A percentile compares a stretch with the other conserved stretches of the same genome.
Evolutionary conservation across 257 asterid genomes (phyloP).

Genomic region (Eucommia ulmoides): DNA sequence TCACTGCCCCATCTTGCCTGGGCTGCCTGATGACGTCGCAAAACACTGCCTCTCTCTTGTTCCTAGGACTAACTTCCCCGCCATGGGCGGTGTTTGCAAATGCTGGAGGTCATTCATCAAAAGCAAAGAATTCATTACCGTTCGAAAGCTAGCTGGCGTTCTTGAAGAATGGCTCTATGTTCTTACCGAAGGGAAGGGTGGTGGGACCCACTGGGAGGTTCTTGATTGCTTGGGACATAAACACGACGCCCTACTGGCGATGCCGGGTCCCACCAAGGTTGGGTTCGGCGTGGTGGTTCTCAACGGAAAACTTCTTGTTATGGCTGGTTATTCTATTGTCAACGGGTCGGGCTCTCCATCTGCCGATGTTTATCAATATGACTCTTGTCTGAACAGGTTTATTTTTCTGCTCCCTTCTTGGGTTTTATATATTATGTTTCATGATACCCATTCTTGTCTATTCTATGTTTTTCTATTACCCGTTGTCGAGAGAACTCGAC

Average conservation of each 20-base stretch:
- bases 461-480: no score
- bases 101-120: conserved; percentile 61
- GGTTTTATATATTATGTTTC: no score
- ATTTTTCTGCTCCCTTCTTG: neutral
- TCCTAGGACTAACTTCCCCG: conserved; percentile 55
- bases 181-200: conserved; percentile 54
- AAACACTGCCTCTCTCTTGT: conserved; percentile 75
- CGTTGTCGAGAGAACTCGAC: no score
- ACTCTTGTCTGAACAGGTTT: conserved; percentile 79
- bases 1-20: conserved; percentile 50
- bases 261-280: conserved; percentile 59
- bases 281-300: conserved; percentile 58
- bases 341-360: conserved; percentile 40
- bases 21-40: conserved; percentile 79
- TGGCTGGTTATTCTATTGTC: conserved; percentile 42
- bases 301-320: conserved; percentile 61
- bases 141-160: conserved; percentile 61
- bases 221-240: conserved; percentile 48
- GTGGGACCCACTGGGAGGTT: conserved; percentile 74
- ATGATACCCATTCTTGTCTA: no score
- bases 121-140: conserved; percentile 56
- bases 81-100: conserved; percentile 66
- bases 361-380: conserved; percentile 58
- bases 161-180: conserved; percentile 88
- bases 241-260: conserved; percentile 36